Evolutionary conservation across 2,329 filamentous ascomycete genomes (phyloP).

Genomic region (Colletotrichum navitas): DNA sequence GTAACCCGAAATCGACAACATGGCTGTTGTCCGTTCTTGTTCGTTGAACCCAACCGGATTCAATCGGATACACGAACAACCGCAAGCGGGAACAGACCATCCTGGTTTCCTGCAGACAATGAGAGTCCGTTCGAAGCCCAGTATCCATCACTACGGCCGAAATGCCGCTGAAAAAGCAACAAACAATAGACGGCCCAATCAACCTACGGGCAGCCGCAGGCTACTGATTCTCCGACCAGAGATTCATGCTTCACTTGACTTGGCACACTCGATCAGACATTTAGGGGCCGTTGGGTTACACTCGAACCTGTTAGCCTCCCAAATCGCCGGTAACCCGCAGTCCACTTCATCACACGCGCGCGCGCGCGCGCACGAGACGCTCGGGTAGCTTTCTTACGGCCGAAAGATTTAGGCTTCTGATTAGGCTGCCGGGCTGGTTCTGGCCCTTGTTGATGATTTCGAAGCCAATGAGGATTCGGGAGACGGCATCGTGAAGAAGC

Average conservation of each 20-base stretch:
- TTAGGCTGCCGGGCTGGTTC: background rate
- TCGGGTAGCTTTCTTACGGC: constrained; percentile 5
- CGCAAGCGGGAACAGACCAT: background rate
- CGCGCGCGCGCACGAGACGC: background rate
- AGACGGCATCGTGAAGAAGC: background rate
- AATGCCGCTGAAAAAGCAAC: background rate
- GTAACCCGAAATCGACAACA: constrained; percentile 1
- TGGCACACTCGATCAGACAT: background rate
- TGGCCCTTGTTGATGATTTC: background rate
- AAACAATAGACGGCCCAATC: background rate
- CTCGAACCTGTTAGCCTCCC: background rate
- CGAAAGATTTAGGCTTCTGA: background rate
- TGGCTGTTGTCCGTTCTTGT: background rate
- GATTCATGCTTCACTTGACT: background rate
- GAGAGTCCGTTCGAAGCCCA: background rate
- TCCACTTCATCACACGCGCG: constrained; percentile 1
- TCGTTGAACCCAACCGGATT: background rate
- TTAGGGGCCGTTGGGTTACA: background rate
- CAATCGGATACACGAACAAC: constrained; percentile 1
- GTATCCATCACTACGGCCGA: constrained; percentile 3
- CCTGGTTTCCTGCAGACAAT: background rate
- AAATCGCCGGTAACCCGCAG: background rate
- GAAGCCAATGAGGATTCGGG: background rate
- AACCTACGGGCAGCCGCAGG: background rate
- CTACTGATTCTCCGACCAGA: background rate